Percentiles rank a stretch among this genome's conserved stretches.
Conservation (phyloP, 257 asterid genomes). For the Hygrophila difformis region DNA sequence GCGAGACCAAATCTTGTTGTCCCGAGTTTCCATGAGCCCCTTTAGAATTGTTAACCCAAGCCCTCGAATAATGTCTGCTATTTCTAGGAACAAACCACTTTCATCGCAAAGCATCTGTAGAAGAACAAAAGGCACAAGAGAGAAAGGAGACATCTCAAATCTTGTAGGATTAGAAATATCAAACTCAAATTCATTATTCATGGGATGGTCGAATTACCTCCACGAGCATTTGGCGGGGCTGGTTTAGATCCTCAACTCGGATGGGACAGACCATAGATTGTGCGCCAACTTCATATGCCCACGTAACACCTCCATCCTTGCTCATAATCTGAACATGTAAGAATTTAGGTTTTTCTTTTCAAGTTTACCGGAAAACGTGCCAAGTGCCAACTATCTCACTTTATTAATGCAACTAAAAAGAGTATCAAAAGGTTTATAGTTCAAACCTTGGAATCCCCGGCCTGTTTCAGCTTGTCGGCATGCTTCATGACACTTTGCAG, state of each 20-base stretch:
- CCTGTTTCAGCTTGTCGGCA: constrained; percentile 67
- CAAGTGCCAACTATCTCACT: neutral
- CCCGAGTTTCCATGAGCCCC: constrained; percentile 58
- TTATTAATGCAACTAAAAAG: too few species aligned
- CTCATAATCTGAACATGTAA: constrained; percentile 26
- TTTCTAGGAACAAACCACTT: constrained; percentile 55
- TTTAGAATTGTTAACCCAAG: constrained; percentile 56
- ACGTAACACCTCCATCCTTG: constrained; percentile 64
- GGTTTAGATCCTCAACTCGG: constrained; percentile 56
- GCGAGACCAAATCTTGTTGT: constrained; percentile 56
- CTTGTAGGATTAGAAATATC: too few species aligned
- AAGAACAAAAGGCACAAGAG: neutral
- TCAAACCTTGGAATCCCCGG: constrained; percentile 58
- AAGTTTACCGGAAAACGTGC: neutral
- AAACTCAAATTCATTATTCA: too few species aligned
- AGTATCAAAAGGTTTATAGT: neutral
- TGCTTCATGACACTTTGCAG: constrained; percentile 72
- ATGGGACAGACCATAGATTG: constrained; percentile 54
- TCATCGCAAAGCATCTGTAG: constrained; percentile 63
- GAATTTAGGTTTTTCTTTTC: too few species aligned
- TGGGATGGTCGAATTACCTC: constrained; percentile 28
- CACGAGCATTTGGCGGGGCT: constrained; percentile 64
- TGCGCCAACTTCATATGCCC: constrained; percentile 75
- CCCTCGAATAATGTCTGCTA: constrained; percentile 64
- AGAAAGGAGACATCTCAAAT: neutral